A percentile compares a stretch with the other conserved stretches of the same genome.
Conservation (phyloP, 1,284 basidiomycete genomes). For the Trichosporon ovoides region DNA sequence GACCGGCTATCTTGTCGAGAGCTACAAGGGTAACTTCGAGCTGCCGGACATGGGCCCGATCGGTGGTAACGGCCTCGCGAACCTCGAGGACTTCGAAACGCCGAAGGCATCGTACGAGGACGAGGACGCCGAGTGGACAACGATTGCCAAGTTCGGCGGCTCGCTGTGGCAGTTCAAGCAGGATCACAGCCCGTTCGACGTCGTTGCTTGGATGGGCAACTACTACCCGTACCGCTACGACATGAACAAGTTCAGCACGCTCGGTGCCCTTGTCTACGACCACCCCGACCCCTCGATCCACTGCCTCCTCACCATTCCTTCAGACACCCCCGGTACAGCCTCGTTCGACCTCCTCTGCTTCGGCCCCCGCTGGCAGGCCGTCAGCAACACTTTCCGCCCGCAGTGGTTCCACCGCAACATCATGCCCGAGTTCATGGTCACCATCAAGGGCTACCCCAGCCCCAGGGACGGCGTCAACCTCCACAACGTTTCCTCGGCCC, state of each 20-base stretch:
- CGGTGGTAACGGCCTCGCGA: conserved; percentile 60
- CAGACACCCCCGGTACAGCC: conserved; percentile 59
- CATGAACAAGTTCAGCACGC: conserved; percentile 60
- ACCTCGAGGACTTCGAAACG: conserved; percentile 60
- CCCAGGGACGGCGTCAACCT: conserved; percentile 25
- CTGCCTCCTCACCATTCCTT: conserved; percentile 28
- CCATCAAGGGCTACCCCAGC: conserved; percentile 16
- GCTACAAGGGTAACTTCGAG: conserved; percentile 60
- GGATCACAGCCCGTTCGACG: conserved; percentile 49
- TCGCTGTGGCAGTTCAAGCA: conserved; percentile 51
- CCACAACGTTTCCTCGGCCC: conserved; percentile 33
- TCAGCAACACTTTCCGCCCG: conserved; percentile 42
- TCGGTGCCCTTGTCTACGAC: conserved; percentile 59
- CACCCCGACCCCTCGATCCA: conserved; percentile 40
- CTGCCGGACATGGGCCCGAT: conserved; percentile 64
- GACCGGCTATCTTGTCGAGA: conserved; percentile 55
- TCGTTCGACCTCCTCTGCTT: conserved; percentile 25
- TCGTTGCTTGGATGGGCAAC: conserved; percentile 66
- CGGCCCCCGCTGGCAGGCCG: conserved; percentile 22
- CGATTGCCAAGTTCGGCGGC: conserved; percentile 12
- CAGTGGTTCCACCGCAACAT: conserved; percentile 61
- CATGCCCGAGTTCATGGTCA: conserved; percentile 26
- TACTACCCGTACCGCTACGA: conserved; percentile 69
- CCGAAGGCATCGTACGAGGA: conserved; percentile 60
- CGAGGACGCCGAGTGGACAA: conserved; percentile 54